phyloP scores from a whole-genome alignment of 768 basidiomycete genomes.

The Tephrocybe sp. region DNA sequence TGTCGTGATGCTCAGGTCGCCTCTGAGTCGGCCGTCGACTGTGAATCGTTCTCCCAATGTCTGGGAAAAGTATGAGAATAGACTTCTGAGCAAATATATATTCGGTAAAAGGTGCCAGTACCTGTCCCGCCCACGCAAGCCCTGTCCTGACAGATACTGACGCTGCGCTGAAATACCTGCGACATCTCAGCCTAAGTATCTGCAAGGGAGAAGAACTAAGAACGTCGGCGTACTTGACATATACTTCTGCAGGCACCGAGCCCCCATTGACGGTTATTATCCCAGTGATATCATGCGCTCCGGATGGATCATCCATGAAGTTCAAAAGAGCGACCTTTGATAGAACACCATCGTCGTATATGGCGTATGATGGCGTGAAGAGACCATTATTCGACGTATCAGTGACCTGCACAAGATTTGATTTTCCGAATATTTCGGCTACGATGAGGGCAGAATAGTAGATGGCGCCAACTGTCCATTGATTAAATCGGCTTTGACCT shows the following conservation, averaged over 20 bases:
- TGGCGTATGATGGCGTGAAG: conserved; percentile 65
- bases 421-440: conserved; percentile 68
- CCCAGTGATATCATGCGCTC: conserved; percentile 50
- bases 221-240: conserved; percentile 42
- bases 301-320: conserved; percentile 59
- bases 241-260: conserved; percentile 43
- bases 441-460: conserved; percentile 74
- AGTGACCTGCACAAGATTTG: conserved; percentile 60
- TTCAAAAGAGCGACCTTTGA: conserved; percentile 70
- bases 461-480: conserved; percentile 74
- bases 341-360: conserved; percentile 69
- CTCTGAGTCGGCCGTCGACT: conserved; percentile 66
- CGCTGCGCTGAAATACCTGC: conserved; percentile 53
- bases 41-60: conserved; percentile 60
- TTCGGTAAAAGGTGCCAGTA: conserved; percentile 23
- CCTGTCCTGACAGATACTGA: conserved; percentile 60
- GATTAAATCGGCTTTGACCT: conserved; percentile 51
- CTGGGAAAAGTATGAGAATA: conserved; percentile 23
- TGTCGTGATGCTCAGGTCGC: conserved; percentile 50
- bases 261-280: conserved; percentile 45
- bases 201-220: background rate
- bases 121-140: conserved; percentile 79
- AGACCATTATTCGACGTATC: conserved; percentile 56
- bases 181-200: background rate
- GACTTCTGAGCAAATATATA: background rate